Base-by-base conservation (phyloP, 2,329 filamentous ascomycete genomes). In the Phaeosphaeria sp. region DNA sequence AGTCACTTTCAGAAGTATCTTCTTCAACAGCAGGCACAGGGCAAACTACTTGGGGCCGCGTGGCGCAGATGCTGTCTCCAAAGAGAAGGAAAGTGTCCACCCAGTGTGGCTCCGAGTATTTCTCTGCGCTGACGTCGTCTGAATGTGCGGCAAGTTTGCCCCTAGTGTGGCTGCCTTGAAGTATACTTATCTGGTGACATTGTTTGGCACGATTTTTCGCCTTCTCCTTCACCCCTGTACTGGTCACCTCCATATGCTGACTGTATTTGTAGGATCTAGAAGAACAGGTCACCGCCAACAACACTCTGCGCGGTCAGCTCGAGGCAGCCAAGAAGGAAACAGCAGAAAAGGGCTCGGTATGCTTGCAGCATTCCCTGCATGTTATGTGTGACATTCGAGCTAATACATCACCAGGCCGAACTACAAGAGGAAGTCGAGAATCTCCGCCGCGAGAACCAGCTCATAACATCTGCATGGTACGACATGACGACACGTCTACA, bases 391-490 rank as follows among this genome's bases (percentile, higher is more conserved):
- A 39, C n/a, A 7, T 44, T n/a, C 8, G 46, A n/a, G 20, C 58
- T 61, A 40, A 61, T 46, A 48, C 33, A 8, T 11, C 2, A 18
- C 33, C 33, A 74, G 72, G 63, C 56, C 57, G 74, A 77, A 55
- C 67, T 75, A 13, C 71, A 75, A 51, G 63, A 75, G 53, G 81
- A 84, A 67, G 85, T 91, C 70, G 86, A 87, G 64, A 91, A 89
- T 66, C 84, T 96, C 57, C 86, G 90, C 74, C 86, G 90, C 66
- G 92, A 96, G 77, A 92, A 92, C 74, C 84, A 85, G 40, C 84
- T 95, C 72, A 92, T 96, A 68, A 83, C 89, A 24, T 90, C 88
- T n/a, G 92, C 92, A 2, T 96, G 91, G 91, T 93, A 93, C 78
- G 91, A 94, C 76, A 85, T 95, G 69, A 88, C 89, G 24, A 89